Evolutionary conservation across 2,329 filamentous ascomycete species (phyloP).

Genomic region (Sphaerulina musiva): DNA sequence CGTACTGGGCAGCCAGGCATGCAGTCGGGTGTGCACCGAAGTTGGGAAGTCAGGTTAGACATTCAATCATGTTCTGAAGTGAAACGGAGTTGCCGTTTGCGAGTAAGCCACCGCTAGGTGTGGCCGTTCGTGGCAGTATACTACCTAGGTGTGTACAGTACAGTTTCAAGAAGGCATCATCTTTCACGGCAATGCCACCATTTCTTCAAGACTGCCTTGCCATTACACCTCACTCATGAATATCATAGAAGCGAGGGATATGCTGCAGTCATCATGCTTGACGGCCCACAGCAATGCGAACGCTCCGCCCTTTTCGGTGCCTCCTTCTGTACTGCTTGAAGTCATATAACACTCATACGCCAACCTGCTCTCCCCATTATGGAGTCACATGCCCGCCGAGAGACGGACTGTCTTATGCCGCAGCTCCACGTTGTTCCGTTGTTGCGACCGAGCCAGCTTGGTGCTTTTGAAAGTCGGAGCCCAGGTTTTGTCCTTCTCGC

Average conservation of each 20-base stretch:
- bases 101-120: conserved; percentile 3
- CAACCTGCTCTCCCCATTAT: not conserved
- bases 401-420: not conserved
- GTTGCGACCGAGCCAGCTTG: conserved; percentile 24
- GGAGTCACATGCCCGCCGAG: not conserved
- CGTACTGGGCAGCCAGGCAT: not conserved
- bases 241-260: conserved; percentile 1
- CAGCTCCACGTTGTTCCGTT: conserved; percentile 5
- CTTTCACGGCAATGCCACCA: not conserved
- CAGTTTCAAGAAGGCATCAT: not conserved
- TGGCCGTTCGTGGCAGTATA: not conserved
- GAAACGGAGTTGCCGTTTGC: conserved; percentile 6
- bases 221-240: not conserved
- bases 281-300: not conserved
- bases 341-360: not conserved
- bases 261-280: not conserved
- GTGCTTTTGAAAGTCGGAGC: conserved; percentile 30
- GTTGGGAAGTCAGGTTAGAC: not conserved
- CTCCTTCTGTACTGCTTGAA: not conserved
- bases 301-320: not conserved
- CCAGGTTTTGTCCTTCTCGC: conserved; percentile 45
- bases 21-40: not conserved
- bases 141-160: not conserved
- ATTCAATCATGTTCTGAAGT: not conserved
- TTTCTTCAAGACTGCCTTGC: not conserved